These are phyloP conservation scores for Ganoderma leucocontextum DNA, from an alignment of 1,284 basidiomycete species.

Conservation along the genomic window DNA sequence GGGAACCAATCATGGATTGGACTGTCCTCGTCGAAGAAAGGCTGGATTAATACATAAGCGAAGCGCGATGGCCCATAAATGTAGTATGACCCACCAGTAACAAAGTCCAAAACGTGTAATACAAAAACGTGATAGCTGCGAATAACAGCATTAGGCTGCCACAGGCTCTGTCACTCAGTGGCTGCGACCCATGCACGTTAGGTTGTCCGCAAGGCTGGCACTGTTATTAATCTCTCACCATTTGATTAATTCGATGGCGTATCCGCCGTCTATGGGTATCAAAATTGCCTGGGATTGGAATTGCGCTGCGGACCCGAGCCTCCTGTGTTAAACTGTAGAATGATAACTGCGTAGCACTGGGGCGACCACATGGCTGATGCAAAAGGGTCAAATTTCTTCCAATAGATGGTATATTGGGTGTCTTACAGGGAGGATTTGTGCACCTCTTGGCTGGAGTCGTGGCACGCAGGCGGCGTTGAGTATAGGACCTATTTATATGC, in stretches of 20 bases:
- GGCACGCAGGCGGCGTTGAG: not conserved
- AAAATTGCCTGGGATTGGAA: not conserved
- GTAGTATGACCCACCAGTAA: slow-evolving; percentile 68
- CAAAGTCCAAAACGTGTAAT: slow-evolving; percentile 93
- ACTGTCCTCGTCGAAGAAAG: slow-evolving; percentile 82
- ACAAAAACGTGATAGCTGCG: slow-evolving; percentile 81
- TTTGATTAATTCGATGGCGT: not conserved
- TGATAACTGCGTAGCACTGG: not conserved
- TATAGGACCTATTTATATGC: not conserved
- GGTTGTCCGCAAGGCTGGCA: not conserved
- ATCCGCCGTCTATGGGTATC: not conserved
- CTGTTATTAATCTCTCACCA: slow-evolving; percentile 1
- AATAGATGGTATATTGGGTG: not conserved
- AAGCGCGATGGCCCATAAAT: not conserved
- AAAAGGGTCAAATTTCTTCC: not conserved
- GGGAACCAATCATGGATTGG: slow-evolving; percentile 85
- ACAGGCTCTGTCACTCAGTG: slow-evolving; percentile 80
- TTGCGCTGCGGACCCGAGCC: not conserved
- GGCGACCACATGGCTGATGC: not conserved
- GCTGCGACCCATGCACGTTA: slow-evolving; percentile 52
- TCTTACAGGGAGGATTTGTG: not conserved
- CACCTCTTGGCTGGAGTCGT: not conserved
- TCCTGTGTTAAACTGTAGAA: not conserved
- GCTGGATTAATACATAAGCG: slow-evolving; percentile 55
- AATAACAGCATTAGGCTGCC: slow-evolving; percentile 84